Base-by-base conservation (phyloP, 305 asterid species). In the Ruellia speciosa region DNA sequence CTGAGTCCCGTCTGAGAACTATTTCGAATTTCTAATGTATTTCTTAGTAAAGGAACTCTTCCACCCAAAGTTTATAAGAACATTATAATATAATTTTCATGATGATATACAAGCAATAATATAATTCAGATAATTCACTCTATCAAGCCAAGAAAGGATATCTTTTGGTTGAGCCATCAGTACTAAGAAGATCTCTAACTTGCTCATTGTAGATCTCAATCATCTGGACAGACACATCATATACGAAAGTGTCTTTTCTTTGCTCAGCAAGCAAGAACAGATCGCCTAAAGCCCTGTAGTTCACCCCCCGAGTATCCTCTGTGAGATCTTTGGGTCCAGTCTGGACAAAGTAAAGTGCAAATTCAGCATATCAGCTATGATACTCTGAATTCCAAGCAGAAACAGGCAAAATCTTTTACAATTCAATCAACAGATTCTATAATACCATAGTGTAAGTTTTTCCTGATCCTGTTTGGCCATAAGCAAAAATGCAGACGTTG, bases 391-490 rank as follows among this genome's bases (percentile, higher is more conserved):
- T 15, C 20, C 18, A 47, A n/a, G n/a, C 20, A 52, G 31, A 54
- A 57, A 58, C 66, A 57, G 46, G 53, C 51, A 15, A 60, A 16
- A 59, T 14, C 14, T 9, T 33, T 20, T 18, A 49, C 51, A 37
- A 34, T 62, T 53, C 14, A 2, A 40, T 48, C 14, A 13, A 34
- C 60, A 66, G 49, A 41, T 73, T 54, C 41, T 35, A 60, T 68
- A 77, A 70, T 71, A 93, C 99, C 97, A 86, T 93, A 14, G 99
- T 92, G 71, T 47, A 84, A 52, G 99, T 92, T 70, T 92, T 92
- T 71, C 99, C 99, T 13, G 99, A 92, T 59, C 97, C 97, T 0
- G 99, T 92, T 72, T 92, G 99, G 33, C 99, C 99, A 70, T 88
- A 92, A 55, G 99, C 99, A 52, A 92, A 92, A 60, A 92, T 92